Evolutionary conservation across 177 flowering plant species (phyloP).

Genomic region (Vitis hybrid): DNA sequence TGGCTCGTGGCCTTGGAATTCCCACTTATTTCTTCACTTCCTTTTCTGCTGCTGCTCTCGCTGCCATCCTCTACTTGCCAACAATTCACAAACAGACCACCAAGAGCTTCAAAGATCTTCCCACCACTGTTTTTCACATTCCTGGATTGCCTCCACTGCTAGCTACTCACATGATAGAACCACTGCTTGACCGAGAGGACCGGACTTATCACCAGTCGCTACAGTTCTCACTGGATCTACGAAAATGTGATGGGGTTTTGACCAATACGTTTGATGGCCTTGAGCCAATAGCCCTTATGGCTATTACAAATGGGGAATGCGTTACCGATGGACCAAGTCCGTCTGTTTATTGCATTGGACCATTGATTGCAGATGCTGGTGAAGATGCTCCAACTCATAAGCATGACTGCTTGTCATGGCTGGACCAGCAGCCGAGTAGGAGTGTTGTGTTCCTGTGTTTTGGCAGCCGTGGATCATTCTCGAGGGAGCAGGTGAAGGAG

Average conservation of each 20-base stretch:
- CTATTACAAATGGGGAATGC: background rate
- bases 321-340: background rate
- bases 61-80: background rate
- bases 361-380: background rate
- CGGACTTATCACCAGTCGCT: background rate
- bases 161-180: background rate
- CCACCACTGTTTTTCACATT: background rate
- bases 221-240: background rate
- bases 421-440: constrained; percentile 2
- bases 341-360: constrained; percentile 1
- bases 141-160: constrained; percentile 1
- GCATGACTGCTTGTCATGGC: background rate
- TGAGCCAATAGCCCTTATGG: background rate
- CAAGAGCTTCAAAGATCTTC: too few relatives aligned
- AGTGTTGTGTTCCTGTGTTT: constrained; percentile 9
- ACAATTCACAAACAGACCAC: too few relatives aligned
- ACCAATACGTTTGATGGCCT: background rate
- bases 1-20: background rate
- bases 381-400: too few relatives aligned
- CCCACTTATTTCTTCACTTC: constrained; percentile 3
- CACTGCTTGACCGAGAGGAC: background rate
- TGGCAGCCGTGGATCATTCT: constrained; percentile 2
- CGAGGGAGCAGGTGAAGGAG: constrained; percentile 2
- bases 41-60: background rate
- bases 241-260: background rate